Conservation (phyloP, 331 rosid genomes). For the Arachis monticola region DNA sequence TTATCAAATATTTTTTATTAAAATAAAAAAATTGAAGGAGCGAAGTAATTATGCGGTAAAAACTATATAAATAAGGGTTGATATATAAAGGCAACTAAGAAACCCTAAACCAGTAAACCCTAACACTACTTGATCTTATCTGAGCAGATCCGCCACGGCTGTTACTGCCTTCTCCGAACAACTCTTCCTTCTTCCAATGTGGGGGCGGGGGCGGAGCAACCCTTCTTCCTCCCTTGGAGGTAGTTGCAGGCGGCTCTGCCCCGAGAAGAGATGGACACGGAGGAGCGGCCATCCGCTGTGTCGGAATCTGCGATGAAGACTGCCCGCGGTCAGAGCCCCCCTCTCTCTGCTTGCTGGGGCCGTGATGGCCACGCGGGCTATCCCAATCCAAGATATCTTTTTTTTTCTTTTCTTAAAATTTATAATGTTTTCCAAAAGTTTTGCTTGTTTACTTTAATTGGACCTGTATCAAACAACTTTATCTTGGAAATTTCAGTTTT, state of each 20-base stretch:
- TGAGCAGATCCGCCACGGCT: slow-evolving; percentile 36
- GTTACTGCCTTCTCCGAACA: background rate
- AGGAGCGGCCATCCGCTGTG: slow-evolving; percentile 5
- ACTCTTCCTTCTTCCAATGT: background rate
- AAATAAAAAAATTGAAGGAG: no score
- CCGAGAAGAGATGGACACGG: background rate
- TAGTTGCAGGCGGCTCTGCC: slow-evolving; percentile 37
- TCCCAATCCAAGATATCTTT: background rate
- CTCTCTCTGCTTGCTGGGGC: slow-evolving; percentile 21
- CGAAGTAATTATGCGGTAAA: no score
- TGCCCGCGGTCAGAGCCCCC: slow-evolving; percentile 55
- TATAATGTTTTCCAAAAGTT: background rate
- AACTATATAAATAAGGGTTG: background rate
- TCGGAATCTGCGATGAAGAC: slow-evolving; percentile 46
- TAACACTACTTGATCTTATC: slow-evolving; percentile 54
- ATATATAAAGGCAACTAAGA: background rate
- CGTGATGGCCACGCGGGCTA: slow-evolving; percentile 50
- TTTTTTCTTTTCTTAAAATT: background rate
- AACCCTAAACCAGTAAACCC: background rate
- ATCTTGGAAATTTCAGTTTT: background rate
- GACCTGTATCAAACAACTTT: background rate
- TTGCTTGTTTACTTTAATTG: background rate
- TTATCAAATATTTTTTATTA: no score
- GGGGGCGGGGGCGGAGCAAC: slow-evolving; percentile 19
- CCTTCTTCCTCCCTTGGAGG: slow-evolving; percentile 9